These are phyloP conservation scores for Fusarium siculi DNA, from an alignment of 2,329 filamentous ascomycete genomes.

Conservation along the genomic window DNA sequence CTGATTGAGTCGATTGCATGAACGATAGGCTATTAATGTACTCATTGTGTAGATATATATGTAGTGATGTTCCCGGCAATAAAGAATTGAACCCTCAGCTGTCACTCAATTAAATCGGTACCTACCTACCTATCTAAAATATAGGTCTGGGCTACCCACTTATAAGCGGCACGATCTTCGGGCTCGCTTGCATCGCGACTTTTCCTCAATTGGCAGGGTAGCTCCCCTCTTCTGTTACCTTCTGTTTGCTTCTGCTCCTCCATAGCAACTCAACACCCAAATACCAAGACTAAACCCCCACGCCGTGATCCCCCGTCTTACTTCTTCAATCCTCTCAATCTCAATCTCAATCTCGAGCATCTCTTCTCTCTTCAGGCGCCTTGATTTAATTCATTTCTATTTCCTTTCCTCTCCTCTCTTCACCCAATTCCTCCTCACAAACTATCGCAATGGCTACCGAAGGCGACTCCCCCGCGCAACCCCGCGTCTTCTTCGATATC, in stretches of 20 bases:
- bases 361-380: neutral
- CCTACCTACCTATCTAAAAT: too few species aligned
- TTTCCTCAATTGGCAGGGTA: slow-evolving; percentile 36
- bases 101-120: neutral
- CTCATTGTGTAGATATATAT: neutral
- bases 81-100: neutral
- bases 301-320: slow-evolving; percentile 1
- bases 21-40: neutral
- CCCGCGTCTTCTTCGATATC: slow-evolving; percentile 94
- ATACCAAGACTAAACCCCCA: slow-evolving; percentile 2
- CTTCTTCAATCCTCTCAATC: slow-evolving; percentile 7
- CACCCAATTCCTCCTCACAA: neutral
- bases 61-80: neutral
- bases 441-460: slow-evolving; percentile 53
- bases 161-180: slow-evolving; percentile 37
- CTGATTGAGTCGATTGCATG: neutral
- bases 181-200: slow-evolving; percentile 39
- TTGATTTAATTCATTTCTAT: neutral
- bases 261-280: neutral
- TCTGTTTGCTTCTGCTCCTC: slow-evolving; percentile 30
- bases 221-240: slow-evolving; percentile 40
- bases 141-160: slow-evolving; percentile 24
- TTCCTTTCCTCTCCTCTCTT: neutral
- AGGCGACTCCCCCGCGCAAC: slow-evolving; percentile 64
- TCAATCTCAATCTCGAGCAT: neutral